A percentile compares a stretch with the other conserved stretches of the same genome.
These are phyloP conservation scores for Bretziella fagacearum DNA, from an alignment of 2,329 filamentous ascomycete genomes.

Conservation along the genomic window DNA sequence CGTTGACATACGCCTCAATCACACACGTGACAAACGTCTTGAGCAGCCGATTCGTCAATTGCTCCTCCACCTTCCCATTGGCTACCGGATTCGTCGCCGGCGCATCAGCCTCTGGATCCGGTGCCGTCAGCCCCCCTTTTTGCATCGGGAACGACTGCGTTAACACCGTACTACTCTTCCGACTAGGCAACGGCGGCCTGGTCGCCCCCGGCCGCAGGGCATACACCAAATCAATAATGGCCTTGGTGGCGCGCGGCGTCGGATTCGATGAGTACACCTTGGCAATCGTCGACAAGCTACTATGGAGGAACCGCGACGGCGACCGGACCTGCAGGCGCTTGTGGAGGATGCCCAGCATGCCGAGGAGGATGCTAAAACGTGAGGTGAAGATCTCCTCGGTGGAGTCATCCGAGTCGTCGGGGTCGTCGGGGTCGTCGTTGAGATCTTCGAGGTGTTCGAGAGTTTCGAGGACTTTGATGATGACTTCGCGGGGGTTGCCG, in stretches of 20 bases:
- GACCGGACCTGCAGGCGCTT: conserved; percentile 59
- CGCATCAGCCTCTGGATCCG: conserved; percentile 36
- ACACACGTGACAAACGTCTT: conserved; percentile 66
- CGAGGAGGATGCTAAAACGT: conserved; percentile 50
- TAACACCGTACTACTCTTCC: conserved; percentile 40
- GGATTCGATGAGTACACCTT: conserved; percentile 46
- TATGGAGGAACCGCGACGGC: conserved; percentile 62
- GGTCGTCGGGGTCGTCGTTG: conserved; percentile 21
- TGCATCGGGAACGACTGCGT: conserved; percentile 19
- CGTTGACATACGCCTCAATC: conserved; percentile 54
- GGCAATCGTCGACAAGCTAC: conserved; percentile 56
- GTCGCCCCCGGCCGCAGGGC: conserved; percentile 45
- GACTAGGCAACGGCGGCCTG: conserved; percentile 42
- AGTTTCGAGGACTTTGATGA: conserved; percentile 62
- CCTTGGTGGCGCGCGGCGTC: conserved; percentile 42
- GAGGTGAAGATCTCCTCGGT: conserved; percentile 18
- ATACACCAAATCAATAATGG: conserved; percentile 53
- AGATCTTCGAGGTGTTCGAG: conserved; percentile 35
- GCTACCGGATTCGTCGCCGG: conserved; percentile 26
- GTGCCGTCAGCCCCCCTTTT: conserved; percentile 27
- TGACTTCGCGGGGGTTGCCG: conserved; percentile 66
- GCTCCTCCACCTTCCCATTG: conserved; percentile 38
- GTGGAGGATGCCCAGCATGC: conserved; percentile 57
- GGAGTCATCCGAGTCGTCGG: conserved; percentile 23
- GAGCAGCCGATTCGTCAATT: conserved; percentile 46